Conservation (phyloP, 805 yeast species). For the Suhomyces xylopsoci region DNA sequence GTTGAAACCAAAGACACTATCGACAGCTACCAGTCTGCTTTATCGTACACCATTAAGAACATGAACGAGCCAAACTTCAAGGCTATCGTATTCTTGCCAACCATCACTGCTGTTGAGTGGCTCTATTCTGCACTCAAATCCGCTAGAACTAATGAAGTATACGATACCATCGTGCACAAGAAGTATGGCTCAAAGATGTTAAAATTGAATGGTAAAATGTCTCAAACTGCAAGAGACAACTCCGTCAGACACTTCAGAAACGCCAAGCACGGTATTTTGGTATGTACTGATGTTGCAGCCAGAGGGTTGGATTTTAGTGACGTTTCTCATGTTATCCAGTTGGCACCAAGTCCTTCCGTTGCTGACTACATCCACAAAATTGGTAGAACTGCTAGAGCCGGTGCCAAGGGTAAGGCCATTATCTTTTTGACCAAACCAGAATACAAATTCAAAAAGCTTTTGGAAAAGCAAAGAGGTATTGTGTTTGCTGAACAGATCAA, state of each 20-base stretch:
- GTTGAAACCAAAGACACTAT: slow-evolving; percentile 52
- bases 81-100: slow-evolving; percentile 80
- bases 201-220: slow-evolving; percentile 68
- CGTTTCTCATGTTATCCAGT: slow-evolving; percentile 80
- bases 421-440: slow-evolving; percentile 59
- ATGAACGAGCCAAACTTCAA: slow-evolving; percentile 52
- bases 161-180: slow-evolving; percentile 17
- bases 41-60: slow-evolving; percentile 45
- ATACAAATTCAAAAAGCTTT: slow-evolving; percentile 47
- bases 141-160: slow-evolving; percentile 11
- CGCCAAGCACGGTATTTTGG: slow-evolving; percentile 53
- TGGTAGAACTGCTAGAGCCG: slow-evolving; percentile 96
- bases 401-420: slow-evolving; percentile 69
- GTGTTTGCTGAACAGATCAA: slow-evolving; percentile 43
- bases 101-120: slow-evolving; percentile 65
- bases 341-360: slow-evolving; percentile 69
- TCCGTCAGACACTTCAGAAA: slow-evolving; percentile 53
- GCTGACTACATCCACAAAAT: slow-evolving; percentile 89
- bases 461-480: slow-evolving; percentile 52
- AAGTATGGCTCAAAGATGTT: slow-evolving; percentile 20
- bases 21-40: slow-evolving; percentile 58
- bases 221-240: slow-evolving; percentile 65
- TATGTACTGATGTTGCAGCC: slow-evolving; percentile 92
- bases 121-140: slow-evolving; percentile 40
- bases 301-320: slow-evolving; percentile 95